phyloP scores from a whole-genome alignment of 257 asterid genomes.

The Linderniella brevidens region DNA sequence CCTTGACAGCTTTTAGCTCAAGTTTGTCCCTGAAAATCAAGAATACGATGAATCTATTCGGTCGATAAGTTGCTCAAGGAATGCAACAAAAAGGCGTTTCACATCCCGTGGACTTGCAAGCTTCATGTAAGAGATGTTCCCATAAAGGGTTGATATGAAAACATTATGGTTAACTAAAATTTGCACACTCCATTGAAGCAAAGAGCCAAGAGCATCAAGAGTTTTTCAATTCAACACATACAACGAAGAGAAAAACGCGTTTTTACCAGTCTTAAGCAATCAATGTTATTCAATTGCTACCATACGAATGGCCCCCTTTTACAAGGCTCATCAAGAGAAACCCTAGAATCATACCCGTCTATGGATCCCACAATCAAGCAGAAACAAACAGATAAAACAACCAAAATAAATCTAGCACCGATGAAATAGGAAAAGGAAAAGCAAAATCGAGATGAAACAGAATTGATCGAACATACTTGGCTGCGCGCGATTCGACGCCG shows the following conservation, averaged over 20 bases:
- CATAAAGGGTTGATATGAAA: neutral
- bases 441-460: neutral
- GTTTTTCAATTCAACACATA: neutral
- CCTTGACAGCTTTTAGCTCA: conserved; percentile 78
- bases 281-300: neutral
- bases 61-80: neutral
- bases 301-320: conserved; percentile 9
- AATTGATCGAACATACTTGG: conserved; percentile 32
- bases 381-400: conserved; percentile 7
- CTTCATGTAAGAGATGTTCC: no score
- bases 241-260: neutral
- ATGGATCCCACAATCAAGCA: no score
- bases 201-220: no score
- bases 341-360: conserved; percentile 14
- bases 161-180: neutral
- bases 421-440: conserved; percentile 3
- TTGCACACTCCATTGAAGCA: neutral
- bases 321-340: conserved; percentile 11
- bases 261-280: neutral
- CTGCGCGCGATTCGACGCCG: conserved; percentile 77
- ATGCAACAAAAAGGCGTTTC: neutral
- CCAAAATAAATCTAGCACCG: conserved; percentile 2
- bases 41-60: neutral
- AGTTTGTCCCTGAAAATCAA: conserved; percentile 63
- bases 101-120: no score